Percentiles rank a stretch among this genome's conserved stretches.
Conservation (phyloP, 805 yeast genomes). For the Saturnispora halmiae region DNA sequence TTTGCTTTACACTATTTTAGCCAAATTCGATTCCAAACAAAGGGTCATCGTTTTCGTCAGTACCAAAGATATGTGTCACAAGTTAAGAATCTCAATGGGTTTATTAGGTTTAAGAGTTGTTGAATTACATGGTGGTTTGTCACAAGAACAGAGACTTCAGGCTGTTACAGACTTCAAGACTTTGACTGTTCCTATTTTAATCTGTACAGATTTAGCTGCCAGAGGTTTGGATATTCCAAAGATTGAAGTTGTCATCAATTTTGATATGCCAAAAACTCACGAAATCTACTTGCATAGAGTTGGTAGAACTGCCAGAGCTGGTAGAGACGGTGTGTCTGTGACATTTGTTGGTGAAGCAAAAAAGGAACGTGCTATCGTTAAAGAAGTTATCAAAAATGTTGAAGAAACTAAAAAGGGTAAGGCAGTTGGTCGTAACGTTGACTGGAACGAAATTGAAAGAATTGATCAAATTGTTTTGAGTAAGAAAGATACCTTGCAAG, state of each 20-base stretch:
- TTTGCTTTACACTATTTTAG: conserved; percentile 60
- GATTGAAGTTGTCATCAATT: conserved; percentile 89
- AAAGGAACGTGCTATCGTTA: conserved; percentile 85
- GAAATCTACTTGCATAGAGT: conserved; percentile 94
- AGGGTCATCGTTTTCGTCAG: conserved; percentile 87
- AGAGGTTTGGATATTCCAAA: conserved; percentile 99
- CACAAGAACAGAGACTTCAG: conserved; percentile 87
- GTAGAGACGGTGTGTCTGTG: conserved; percentile 88
- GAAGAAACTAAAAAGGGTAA: conserved; percentile 40
- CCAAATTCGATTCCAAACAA: conserved; percentile 52
- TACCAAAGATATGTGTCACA: conserved; percentile 85
- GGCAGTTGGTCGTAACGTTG: conserved; percentile 84
- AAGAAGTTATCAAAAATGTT: conserved; percentile 71
- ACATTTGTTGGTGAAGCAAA: conserved; percentile 89
- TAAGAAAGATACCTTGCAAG: conserved; percentile 55
- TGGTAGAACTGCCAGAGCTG: conserved; percentile 99
- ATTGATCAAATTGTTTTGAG: conserved; percentile 51
- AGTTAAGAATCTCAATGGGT: conserved; percentile 66
- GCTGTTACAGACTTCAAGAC: conserved; percentile 77
- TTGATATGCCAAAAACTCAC: conserved; percentile 88
- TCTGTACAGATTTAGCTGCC: conserved; percentile 97
- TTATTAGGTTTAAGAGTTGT: conserved; percentile 67
- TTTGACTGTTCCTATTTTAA: conserved; percentile 72
- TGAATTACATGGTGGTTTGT: conserved; percentile 74
- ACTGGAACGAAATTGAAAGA: conserved; percentile 76